A percentile compares a stretch with the other conserved stretches of the same genome.
Conservation (phyloP, 2,329 filamentous ascomycete genomes). For the Beauveria brongniartii region DNA sequence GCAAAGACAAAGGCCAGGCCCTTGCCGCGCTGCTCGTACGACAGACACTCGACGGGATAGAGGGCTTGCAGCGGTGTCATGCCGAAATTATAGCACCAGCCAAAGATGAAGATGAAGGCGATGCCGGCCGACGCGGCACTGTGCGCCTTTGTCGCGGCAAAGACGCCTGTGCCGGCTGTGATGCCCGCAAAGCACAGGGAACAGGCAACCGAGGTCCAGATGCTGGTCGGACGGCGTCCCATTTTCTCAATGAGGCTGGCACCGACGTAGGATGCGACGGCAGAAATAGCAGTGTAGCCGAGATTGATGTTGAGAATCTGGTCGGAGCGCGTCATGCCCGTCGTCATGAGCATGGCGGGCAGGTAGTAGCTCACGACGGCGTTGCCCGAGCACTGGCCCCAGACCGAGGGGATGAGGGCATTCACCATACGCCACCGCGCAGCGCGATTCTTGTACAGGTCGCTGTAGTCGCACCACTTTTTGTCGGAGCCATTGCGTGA, state of each 20-base stretch:
- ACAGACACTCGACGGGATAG: conserved; percentile 34
- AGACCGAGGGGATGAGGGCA: conserved; percentile 15
- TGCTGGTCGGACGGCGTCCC: conserved; percentile 42
- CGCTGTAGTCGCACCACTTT: conserved; percentile 33
- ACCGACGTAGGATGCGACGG: conserved; percentile 39
- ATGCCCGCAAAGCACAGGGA: conserved; percentile 32
- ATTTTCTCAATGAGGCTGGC: conserved; percentile 39
- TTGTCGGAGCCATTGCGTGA: conserved; percentile 30
- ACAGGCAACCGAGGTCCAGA: conserved; percentile 37
- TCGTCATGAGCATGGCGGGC: conserved; percentile 39
- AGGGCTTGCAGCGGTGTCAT: conserved; percentile 41
- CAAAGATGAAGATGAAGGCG: conserved; percentile 36
- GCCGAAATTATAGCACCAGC: conserved; percentile 34
- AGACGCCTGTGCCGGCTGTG: conserved; percentile 39
- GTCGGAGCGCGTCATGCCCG: conserved; percentile 33
- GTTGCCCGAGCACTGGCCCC: conserved; percentile 39
- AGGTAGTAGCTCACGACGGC: conserved; percentile 41
- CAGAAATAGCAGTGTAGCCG: conserved; percentile 39
- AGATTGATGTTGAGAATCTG: conserved; percentile 39
- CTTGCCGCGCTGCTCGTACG: conserved; percentile 31
- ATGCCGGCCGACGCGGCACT: conserved; percentile 5
- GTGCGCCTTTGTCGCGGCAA: conserved; percentile 11
- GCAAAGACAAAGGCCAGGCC: conserved; percentile 31
- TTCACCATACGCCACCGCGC: neutral
- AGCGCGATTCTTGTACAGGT: conserved; percentile 25